A percentile compares a stretch with the other conserved stretches of the same genome.
These are phyloP conservation scores for Aspergillus chevalieri DNA, from an alignment of 2,329 filamentous ascomycete species.

Conservation along the genomic window DNA sequence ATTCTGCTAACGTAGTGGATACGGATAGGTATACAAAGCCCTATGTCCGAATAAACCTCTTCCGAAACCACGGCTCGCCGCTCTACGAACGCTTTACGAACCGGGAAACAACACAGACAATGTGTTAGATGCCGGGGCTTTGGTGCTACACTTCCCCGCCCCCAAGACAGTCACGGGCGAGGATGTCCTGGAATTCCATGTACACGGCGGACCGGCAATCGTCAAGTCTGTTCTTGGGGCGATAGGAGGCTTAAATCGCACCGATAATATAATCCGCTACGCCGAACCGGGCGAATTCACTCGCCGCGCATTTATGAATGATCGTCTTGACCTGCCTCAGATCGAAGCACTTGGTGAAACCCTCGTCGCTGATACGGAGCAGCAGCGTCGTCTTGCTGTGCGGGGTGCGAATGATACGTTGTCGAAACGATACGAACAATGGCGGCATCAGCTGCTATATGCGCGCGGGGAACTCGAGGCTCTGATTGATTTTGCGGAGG, in stretches of 20 bases:
- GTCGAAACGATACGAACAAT: constrained; percentile 70
- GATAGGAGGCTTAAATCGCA: constrained; percentile 48
- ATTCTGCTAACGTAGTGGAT: background rate
- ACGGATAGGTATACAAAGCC: constrained; percentile 56
- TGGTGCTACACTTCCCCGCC: constrained; percentile 75
- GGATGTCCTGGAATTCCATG: constrained; percentile 83
- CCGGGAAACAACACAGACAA: constrained; percentile 39
- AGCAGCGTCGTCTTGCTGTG: constrained; percentile 82
- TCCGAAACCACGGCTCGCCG: constrained; percentile 59
- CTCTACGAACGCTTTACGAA: constrained; percentile 67
- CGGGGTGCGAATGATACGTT: constrained; percentile 66
- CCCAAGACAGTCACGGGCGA: constrained; percentile 86
- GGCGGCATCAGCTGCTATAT: constrained; percentile 69
- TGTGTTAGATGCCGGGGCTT: constrained; percentile 67
- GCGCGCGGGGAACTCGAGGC: constrained; percentile 90
- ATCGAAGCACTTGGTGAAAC: constrained; percentile 60
- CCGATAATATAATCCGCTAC: constrained; percentile 51
- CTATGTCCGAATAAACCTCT: constrained; percentile 52
- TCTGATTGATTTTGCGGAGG: constrained; percentile 93
- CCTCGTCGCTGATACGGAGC: constrained; percentile 69
- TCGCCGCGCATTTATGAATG: constrained; percentile 80
- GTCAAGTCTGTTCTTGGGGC: constrained; percentile 78
- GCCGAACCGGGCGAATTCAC: constrained; percentile 97
- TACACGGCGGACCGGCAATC: constrained; percentile 88
- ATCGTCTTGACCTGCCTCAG: constrained; percentile 78